Conservation (phyloP, 371 early-diverging fungal genomes). For the Lichtheimia ramosa region DNA sequence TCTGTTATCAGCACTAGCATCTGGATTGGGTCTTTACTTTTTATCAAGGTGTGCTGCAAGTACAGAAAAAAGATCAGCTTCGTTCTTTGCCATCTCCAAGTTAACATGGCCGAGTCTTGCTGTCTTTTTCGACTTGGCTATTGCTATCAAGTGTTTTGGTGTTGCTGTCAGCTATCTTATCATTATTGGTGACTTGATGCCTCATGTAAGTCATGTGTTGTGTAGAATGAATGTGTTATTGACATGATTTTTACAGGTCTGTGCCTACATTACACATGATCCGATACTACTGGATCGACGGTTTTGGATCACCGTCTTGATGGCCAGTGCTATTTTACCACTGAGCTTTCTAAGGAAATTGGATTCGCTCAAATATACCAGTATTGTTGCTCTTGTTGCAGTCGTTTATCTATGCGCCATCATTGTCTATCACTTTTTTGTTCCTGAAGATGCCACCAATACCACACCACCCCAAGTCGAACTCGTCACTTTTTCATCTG, state of each 20-base stretch:
- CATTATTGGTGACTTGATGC: conserved; percentile 94
- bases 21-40: conserved; percentile 84
- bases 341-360: conserved; percentile 82
- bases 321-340: conserved; percentile 69
- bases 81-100: conserved; percentile 87
- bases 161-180: conserved; percentile 97
- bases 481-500: conserved; percentile 52
- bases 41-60: conserved; percentile 72
- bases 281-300: conserved; percentile 53
- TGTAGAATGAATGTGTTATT: neutral
- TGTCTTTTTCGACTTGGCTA: conserved; percentile 93
- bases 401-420: conserved; percentile 89
- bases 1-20: conserved; percentile 69
- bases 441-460: conserved; percentile 45
- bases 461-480: conserved; percentile 43
- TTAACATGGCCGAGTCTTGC: conserved; percentile 92
- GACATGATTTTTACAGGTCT: conserved; percentile 23
- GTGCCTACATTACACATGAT: conserved; percentile 25
- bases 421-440: conserved; percentile 76
- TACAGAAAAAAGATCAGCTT: conserved; percentile 74
- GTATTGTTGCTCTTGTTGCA: conserved; percentile 86
- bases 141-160: conserved; percentile 99
- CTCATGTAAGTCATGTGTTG: conserved; percentile 49
- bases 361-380: conserved; percentile 95
- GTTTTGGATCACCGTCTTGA: conserved; percentile 86